Evolutionary conservation across 306 rosid genomes (phyloP), one percentile per base, ranked within the genome.

Genomic region (Rosa rugosa): DNA sequence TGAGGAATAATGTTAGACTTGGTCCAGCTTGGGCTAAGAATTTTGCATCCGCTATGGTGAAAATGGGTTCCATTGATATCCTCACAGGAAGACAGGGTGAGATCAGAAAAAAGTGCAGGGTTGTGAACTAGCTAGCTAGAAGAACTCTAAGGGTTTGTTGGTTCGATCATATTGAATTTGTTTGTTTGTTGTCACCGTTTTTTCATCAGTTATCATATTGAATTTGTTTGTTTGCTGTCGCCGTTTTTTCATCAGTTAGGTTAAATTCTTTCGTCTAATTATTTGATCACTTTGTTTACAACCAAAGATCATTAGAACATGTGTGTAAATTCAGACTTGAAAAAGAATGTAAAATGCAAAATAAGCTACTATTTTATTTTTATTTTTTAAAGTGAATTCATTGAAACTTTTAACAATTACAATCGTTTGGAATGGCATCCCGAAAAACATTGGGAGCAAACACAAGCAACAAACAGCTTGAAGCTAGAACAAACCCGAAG

Each of bases 21-120:
- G 83, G 63, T 11, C 56, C 23, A 2, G 40, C 60, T 53, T 86
- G 87, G 89, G 79, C 81, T 36, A 14, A 12, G 0, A 70, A 83
- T 66, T 83, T 83, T 42, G 89, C 79, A 4, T 47, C 69, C 31
- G 89, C 87, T 7, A 82, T 85, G 86, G 84, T 79, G 69, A 85
- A 79, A 50, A 82, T 82, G 88, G 88, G 88, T 1, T 76, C 64
- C 38, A 64, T 85, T 71, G 85, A 75, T 6, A 79, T 78, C 3
- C 81, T 86, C 44, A 80, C 83, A 0, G 87, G 81, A 54, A 44
- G 17, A 4, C 73, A 41, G 3, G 89, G 89, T 16, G 85, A 83
- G 83, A 51, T 86, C 13, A 83, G 83, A 75, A 84, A 54, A 41
- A 73, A 83, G 11, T 86, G 87, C 44, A 23, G 77, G 31, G 47